These are phyloP conservation scores for Plicaturopsis crispa DNA, from an alignment of 768 basidiomycete genomes.

Conservation along the genomic window DNA sequence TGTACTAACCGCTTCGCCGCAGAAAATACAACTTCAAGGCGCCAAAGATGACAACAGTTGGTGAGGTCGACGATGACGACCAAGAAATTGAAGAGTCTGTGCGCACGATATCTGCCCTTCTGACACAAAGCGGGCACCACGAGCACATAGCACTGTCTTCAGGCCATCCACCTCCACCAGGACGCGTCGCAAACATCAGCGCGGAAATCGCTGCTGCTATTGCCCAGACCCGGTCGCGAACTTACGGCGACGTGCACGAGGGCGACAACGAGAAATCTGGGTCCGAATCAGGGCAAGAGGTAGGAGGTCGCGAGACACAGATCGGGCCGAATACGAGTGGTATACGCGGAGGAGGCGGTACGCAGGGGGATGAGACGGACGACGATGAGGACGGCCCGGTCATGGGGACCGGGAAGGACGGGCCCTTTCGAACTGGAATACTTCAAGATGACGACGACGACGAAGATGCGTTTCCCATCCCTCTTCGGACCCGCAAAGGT, in stretches of 20 bases:
- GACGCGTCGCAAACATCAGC: slow-evolving; percentile 68
- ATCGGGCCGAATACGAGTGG: slow-evolving; percentile 43
- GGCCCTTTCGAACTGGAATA: slow-evolving; percentile 10
- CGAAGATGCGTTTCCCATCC: slow-evolving; percentile 60
- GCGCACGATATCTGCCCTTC: slow-evolving; percentile 65
- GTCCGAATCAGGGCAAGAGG: slow-evolving; percentile 22
- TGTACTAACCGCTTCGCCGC: too few species aligned
- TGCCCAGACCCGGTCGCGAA: slow-evolving; percentile 61
- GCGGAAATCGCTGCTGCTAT: slow-evolving; percentile 77
- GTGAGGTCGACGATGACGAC: slow-evolving; percentile 42
- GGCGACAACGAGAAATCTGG: slow-evolving; percentile 33
- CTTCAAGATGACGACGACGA: slow-evolving; percentile 63
- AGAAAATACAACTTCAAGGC: slow-evolving; percentile 78
- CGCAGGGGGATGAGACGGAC: too few species aligned
- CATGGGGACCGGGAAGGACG: slow-evolving; percentile 13
- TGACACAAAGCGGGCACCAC: slow-evolving; percentile 39
- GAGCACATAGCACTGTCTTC: slow-evolving; percentile 20
- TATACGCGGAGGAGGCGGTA: slow-evolving; percentile 36
- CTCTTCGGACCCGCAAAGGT: slow-evolving; percentile 63
- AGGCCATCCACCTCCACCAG: slow-evolving; percentile 46
- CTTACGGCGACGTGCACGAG: slow-evolving; percentile 50
- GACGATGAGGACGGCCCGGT: slow-evolving; percentile 19
- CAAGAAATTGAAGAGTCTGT: slow-evolving; percentile 65
- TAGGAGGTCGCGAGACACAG: slow-evolving; percentile 23
- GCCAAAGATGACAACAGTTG: slow-evolving; percentile 56